Evolutionary conservation across 2,329 filamentous ascomycete species (phyloP).

Genomic region (Pezicula rhizophila): DNA sequence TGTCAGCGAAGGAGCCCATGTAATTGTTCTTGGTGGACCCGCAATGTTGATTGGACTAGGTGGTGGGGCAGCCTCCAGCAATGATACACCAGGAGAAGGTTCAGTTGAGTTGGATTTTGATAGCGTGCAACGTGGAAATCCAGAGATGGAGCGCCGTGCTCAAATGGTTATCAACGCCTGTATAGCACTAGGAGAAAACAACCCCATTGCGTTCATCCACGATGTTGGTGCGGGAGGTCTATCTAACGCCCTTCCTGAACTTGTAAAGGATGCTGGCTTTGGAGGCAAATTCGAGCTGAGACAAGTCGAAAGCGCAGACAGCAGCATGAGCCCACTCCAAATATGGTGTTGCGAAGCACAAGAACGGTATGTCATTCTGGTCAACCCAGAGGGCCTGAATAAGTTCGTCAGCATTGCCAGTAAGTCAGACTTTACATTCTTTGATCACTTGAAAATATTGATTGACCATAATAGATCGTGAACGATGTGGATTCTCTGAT

Average conservation of each 20-base stretch:
- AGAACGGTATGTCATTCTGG: slow-evolving; percentile 88
- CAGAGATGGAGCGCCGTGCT: slow-evolving; percentile 88
- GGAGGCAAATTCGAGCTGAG: slow-evolving; percentile 92
- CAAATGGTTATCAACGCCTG: slow-evolving; percentile 99
- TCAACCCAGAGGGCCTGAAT: slow-evolving; percentile 76
- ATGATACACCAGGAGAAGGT: slow-evolving; percentile 71
- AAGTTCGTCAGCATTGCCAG: slow-evolving; percentile 62
- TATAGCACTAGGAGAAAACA: slow-evolving; percentile 73
- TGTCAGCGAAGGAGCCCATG: slow-evolving; percentile 80
- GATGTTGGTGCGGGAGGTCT: slow-evolving; percentile 92
- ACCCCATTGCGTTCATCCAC: slow-evolving; percentile 93
- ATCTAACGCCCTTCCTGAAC: slow-evolving; percentile 75
- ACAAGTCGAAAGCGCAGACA: slow-evolving; percentile 85
- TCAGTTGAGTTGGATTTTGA: slow-evolving; percentile 93
- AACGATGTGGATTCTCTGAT: slow-evolving; percentile 87
- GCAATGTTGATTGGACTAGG: slow-evolving; percentile 97
- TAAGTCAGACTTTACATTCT: slow-evolving; percentile 25
- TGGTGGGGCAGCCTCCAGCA: slow-evolving; percentile 89
- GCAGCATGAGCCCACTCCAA: slow-evolving; percentile 88
- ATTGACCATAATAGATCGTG: slow-evolving; percentile 49
- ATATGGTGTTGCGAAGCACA: slow-evolving; percentile 99
- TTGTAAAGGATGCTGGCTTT: slow-evolving; percentile 86
- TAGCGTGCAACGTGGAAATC: slow-evolving; percentile 94
- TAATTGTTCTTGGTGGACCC: slow-evolving; percentile 89
- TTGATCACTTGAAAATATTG: not conserved